phyloP scores from a whole-genome alignment of 306 rosid species.

The Purshia tridentata region DNA sequence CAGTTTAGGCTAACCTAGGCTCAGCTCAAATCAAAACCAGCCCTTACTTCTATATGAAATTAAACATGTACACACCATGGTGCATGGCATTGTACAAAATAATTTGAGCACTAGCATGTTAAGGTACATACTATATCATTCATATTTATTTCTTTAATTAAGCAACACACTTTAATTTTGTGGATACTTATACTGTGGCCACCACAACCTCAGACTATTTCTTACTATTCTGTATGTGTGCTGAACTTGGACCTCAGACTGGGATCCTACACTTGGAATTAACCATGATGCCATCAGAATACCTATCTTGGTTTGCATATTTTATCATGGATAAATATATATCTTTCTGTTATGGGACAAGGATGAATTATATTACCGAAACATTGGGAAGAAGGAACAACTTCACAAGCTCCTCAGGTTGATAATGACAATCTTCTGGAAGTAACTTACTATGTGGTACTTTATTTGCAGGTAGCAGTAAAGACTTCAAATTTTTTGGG shows the following conservation, averaged over 20 bases:
- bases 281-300: not conserved
- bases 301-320: not conserved
- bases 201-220: not conserved
- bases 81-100: not conserved
- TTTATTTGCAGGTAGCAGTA: conserved; percentile 21
- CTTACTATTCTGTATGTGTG: not conserved
- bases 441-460: conserved; percentile 10
- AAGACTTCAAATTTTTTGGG: conserved; percentile 16
- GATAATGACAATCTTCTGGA: conserved; percentile 33
- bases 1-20: not conserved
- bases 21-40: not conserved
- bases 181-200: not conserved
- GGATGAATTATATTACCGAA: conserved; percentile 20
- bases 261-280: not conserved
- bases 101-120: not conserved
- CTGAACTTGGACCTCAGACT: not conserved
- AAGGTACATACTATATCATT: not conserved
- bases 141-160: not conserved
- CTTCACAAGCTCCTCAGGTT: conserved; percentile 30
- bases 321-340: not conserved
- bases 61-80: not conserved
- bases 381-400: conserved; percentile 36
- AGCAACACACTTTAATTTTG: not conserved
- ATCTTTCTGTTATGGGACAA: not conserved
- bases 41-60: not conserved